A percentile compares a stretch with the other conserved stretches of the same genome.
Evolutionary conservation across 495 filamentous ascomycete genomes (phyloP).

Genomic region (Elaphomyces granulatus): DNA sequence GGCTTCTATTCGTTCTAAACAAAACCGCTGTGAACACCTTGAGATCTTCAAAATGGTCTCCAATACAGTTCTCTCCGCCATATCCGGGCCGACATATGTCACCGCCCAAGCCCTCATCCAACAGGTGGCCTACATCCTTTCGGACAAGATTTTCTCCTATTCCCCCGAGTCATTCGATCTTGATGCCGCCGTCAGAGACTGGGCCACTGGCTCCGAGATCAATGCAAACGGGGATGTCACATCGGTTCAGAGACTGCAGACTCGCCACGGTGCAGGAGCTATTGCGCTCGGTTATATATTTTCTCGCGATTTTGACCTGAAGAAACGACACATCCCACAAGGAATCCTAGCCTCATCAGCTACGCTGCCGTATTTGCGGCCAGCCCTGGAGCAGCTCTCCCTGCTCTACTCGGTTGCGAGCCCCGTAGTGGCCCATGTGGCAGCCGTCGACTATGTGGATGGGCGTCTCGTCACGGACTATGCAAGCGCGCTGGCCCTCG

Average conservation of each 20-base stretch:
- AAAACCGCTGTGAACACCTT: not conserved
- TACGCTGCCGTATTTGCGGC: constrained; percentile 62
- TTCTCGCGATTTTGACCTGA: constrained; percentile 82
- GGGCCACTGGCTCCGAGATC: constrained; percentile 47
- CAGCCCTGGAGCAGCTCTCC: constrained; percentile 78
- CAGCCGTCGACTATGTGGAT: constrained; percentile 76
- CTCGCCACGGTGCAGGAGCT: constrained; percentile 74
- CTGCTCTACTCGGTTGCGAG: constrained; percentile 79
- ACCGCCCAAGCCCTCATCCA: constrained; percentile 87
- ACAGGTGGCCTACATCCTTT: constrained; percentile 85
- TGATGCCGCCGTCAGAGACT: constrained; percentile 63
- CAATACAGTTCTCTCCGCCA: constrained; percentile 37
- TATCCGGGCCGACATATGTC: constrained; percentile 78
- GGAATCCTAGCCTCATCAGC: constrained; percentile 73
- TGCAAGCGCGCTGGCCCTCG: constrained; percentile 57
- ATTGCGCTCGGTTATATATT: constrained; percentile 95
- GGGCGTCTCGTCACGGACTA: constrained; percentile 77
- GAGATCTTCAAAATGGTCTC: constrained; percentile 22
- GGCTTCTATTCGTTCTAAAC: not conserved
- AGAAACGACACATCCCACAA: constrained; percentile 84
- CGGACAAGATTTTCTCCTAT: constrained; percentile 93
- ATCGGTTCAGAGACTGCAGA: constrained; percentile 65
- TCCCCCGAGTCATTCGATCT: constrained; percentile 87
- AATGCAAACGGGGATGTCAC: constrained; percentile 77
- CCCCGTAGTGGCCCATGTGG: constrained; percentile 83